A percentile compares a stretch with the other conserved stretches of the same genome.
These are phyloP conservation scores for Epichloe gansuensis DNA, from an alignment of 2,329 filamentous ascomycete species.

Conservation along the genomic window DNA sequence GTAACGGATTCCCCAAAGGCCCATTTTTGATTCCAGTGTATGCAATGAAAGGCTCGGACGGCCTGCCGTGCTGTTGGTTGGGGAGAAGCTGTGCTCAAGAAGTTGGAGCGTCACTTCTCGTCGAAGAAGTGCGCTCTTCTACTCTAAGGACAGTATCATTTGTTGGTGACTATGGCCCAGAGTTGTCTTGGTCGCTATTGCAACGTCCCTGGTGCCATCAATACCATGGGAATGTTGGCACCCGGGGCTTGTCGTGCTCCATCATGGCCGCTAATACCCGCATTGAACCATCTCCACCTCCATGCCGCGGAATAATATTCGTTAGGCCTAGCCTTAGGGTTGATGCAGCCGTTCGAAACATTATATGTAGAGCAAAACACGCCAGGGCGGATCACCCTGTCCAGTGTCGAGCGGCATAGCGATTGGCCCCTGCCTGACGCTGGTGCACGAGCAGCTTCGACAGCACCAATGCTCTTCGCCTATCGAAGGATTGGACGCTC, in stretches of 20 bases:
- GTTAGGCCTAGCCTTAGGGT: too few relatives aligned
- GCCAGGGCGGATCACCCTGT: background rate
- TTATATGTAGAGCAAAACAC: background rate
- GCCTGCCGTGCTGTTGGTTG: too few relatives aligned
- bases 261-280: background rate
- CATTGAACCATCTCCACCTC: background rate
- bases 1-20: too few relatives aligned
- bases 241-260: background rate
- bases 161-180: too few relatives aligned
- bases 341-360: background rate
- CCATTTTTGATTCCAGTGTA: too few relatives aligned
- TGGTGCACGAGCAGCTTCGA: background rate
- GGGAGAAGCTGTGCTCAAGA: too few relatives aligned
- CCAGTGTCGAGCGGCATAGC: background rate
- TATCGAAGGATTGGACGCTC: background rate
- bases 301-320: background rate
- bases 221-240: background rate
- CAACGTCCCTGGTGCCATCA: too few relatives aligned
- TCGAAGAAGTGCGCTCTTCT: too few relatives aligned
- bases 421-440: background rate
- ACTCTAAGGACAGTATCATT: too few relatives aligned
- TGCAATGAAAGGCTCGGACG: too few relatives aligned
- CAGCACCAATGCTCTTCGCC: background rate
- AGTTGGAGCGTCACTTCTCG: too few relatives aligned
- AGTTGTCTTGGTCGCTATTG: too few relatives aligned